Percentiles rank a stretch among this genome's conserved stretches.
Conservation (phyloP, 768 basidiomycete genomes). For the Nidularia pulvinata region DNA sequence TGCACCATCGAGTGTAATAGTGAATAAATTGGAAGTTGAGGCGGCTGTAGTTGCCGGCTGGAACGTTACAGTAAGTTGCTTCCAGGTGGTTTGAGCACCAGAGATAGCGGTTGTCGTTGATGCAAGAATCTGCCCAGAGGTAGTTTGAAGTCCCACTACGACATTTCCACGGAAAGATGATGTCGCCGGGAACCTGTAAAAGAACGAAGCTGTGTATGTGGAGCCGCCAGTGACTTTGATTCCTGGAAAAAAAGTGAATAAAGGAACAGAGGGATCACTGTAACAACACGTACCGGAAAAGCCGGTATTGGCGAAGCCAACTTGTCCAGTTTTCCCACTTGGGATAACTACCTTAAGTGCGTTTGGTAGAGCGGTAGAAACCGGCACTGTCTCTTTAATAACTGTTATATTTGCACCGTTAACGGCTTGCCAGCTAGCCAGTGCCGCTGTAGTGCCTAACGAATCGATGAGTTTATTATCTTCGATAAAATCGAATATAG, state of each 20-base stretch:
- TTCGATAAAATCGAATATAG: no score
- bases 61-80: conserved; percentile 40
- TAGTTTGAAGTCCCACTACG: conserved; percentile 44
- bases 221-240: conserved; percentile 52
- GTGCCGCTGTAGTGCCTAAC: conserved; percentile 5
- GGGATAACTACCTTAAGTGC: conserved; percentile 12
- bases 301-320: conserved; percentile 13
- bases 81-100: conserved; percentile 49
- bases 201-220: conserved; percentile 63
- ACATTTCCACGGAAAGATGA: conserved; percentile 37
- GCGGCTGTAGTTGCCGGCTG: conserved; percentile 36
- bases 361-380: conserved; percentile 12
- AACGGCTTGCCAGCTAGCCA: conserved; percentile 8
- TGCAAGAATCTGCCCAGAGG: conserved; percentile 42
- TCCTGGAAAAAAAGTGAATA: conserved; percentile 22
- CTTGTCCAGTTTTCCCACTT: conserved; percentile 9
- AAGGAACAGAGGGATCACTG: not conserved
- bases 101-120: conserved; percentile 32
- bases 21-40: conserved; percentile 49
- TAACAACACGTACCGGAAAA: conserved; percentile 3
- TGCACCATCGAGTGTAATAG: conserved; percentile 46
- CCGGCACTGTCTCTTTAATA: conserved; percentile 9
- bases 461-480: no score
- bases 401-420: conserved; percentile 12
- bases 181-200: conserved; percentile 48